Conservation (phyloP, 805 yeast species). For the Vanderwaltozyma tropicalis region DNA sequence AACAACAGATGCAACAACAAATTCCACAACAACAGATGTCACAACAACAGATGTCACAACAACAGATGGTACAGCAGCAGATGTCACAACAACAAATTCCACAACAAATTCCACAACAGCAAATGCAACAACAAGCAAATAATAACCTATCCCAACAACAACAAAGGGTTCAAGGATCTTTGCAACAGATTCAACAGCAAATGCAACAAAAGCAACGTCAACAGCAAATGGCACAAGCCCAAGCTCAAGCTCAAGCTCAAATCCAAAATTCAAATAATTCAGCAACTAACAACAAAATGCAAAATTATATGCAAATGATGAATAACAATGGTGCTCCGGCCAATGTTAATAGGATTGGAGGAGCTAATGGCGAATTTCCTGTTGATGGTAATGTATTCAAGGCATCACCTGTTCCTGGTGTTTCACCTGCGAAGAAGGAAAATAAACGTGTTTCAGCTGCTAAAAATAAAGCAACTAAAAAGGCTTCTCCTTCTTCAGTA, state of each 20-base stretch:
- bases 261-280: constrained; percentile 6
- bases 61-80: constrained; percentile 6
- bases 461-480: background rate
- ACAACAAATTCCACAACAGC: constrained; percentile 8
- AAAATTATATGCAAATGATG: constrained; percentile 1
- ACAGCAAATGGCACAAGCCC: constrained; percentile 3
- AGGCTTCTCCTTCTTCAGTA: background rate
- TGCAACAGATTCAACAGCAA: constrained; percentile 23
- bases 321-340: background rate
- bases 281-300: background rate
- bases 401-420: background rate
- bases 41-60: constrained; percentile 14
- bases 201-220: constrained; percentile 21
- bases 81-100: constrained; percentile 11
- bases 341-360: background rate
- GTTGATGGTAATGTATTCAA: background rate
- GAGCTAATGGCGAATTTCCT: background rate
- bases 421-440: constrained; percentile 3
- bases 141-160: constrained; percentile 13
- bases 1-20: constrained; percentile 7
- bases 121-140: constrained; percentile 5
- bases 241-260: constrained; percentile 5
- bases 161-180: constrained; percentile 19
- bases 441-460: background rate
- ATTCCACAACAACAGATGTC: constrained; percentile 11